A percentile compares a stretch with the other conserved stretches of the same genome.
Evolutionary conservation across 441 rosid genomes (phyloP).

Genomic region (Capsella rubella): DNA sequence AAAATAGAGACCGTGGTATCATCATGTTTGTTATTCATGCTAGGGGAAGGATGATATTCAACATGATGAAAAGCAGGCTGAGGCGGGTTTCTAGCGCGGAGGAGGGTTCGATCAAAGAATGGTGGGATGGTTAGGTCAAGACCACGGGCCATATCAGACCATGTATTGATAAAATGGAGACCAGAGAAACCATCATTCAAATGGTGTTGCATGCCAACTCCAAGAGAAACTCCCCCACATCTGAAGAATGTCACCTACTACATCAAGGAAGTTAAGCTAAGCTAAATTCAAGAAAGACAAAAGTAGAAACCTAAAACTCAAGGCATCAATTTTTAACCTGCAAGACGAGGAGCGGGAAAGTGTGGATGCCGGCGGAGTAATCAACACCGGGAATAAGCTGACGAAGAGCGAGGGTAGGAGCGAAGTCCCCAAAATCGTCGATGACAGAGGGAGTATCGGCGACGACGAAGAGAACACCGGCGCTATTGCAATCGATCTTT

Average conservation of each 20-base stretch:
- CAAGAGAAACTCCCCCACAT: constrained; percentile 96
- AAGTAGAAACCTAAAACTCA: background rate
- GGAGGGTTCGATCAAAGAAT: constrained; percentile 84
- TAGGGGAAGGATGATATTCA: constrained; percentile 89
- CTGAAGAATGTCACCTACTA: constrained; percentile 79
- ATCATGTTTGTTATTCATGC: constrained; percentile 53
- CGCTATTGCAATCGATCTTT: constrained; percentile 83
- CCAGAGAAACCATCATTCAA: constrained; percentile 95
- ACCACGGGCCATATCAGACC: constrained; percentile 97
- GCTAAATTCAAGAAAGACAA: background rate
- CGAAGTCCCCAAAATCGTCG: constrained; percentile 87
- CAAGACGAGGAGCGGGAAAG: constrained; percentile 83
- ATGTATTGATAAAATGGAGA: constrained; percentile 88
- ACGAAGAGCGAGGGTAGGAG: constrained; percentile 77
- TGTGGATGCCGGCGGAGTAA: constrained; percentile 73
- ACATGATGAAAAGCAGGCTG: constrained; percentile 75
- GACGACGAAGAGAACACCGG: constrained; percentile 79
- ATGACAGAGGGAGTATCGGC: constrained; percentile 70
- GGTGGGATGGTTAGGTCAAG: constrained; percentile 75
- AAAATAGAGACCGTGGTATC: constrained; percentile 71
- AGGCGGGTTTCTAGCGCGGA: constrained; percentile 91
- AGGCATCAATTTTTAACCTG: constrained; percentile 58
- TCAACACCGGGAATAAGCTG: constrained; percentile 87
- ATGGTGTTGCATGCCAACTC: constrained; percentile 98
- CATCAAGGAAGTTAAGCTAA: background rate